These are phyloP conservation scores for Colletotrichum sansevieriae DNA, from an alignment of 2,329 filamentous ascomycete genomes.

Conservation along the genomic window DNA sequence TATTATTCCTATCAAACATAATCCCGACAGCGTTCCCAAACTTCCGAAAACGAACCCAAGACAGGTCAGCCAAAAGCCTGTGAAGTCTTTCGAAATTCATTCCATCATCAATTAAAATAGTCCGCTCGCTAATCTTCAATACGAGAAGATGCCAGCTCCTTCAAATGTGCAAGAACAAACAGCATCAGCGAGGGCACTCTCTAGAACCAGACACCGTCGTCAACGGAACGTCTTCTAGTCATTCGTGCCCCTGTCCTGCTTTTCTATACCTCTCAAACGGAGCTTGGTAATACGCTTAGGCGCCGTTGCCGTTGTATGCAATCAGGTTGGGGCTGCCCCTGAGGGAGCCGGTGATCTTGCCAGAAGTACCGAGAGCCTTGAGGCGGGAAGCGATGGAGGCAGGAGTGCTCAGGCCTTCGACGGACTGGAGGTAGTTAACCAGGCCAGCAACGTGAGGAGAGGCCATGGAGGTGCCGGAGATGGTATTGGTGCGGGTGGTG, in stretches of 20 bases:
- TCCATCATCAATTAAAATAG: not conserved
- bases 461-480: constrained; percentile 74
- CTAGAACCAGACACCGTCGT: no score
- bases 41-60: not conserved
- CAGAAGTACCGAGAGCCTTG: constrained; percentile 55
- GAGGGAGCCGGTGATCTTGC: constrained; percentile 51
- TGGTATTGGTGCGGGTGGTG: constrained; percentile 56
- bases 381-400: constrained; percentile 57
- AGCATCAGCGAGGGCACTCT: not conserved
- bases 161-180: not conserved
- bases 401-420: constrained; percentile 57
- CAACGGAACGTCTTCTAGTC: constrained; percentile 28
- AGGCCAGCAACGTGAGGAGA: constrained; percentile 72
- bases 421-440: constrained; percentile 66
- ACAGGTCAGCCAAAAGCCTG: not conserved
- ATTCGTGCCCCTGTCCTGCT: not conserved
- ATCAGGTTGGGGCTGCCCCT: constrained; percentile 58
- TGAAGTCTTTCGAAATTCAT: constrained; percentile 16
- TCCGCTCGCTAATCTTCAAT: not conserved
- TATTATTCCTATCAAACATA: constrained; percentile 13
- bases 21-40: not conserved
- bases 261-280: not conserved
- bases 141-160: constrained; percentile 16
- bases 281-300: constrained; percentile 8
- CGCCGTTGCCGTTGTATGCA: constrained; percentile 59